These are phyloP conservation scores for Aegilops sharonensis DNA, from an alignment of 176 grass and related monocot genomes.

Conservation along the genomic window DNA sequence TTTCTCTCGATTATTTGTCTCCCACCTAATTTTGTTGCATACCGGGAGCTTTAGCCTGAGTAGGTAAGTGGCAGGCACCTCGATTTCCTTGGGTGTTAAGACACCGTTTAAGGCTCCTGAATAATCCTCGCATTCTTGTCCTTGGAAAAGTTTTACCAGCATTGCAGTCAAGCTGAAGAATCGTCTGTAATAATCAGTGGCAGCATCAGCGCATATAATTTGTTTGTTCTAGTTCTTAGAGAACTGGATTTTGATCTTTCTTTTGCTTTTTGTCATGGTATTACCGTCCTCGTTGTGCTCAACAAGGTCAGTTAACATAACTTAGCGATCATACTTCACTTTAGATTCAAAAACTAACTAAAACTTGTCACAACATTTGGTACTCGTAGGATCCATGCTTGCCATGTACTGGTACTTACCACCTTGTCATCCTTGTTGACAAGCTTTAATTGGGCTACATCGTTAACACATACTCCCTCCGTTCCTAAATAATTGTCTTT, in stretches of 20 bases:
- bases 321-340: too few species aligned
- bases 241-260: background rate
- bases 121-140: conserved; percentile 43
- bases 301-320: too few species aligned
- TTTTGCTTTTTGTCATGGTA: background rate
- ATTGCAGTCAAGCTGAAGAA: background rate
- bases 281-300: background rate
- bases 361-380: too few species aligned
- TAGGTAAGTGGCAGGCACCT: conserved; percentile 37
- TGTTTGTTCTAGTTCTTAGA: conserved; percentile 20
- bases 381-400: too few species aligned
- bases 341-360: too few species aligned
- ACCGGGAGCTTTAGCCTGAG: conserved; percentile 42
- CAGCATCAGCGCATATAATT: conserved; percentile 16
- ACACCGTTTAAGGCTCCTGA: conserved; percentile 31
- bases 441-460: too few species aligned
- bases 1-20: conserved; percentile 22
- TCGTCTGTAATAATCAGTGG: conserved; percentile 42
- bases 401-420: too few species aligned
- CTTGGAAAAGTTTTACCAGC: conserved; percentile 28
- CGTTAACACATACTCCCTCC: too few species aligned
- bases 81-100: conserved; percentile 22
- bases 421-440: too few species aligned
- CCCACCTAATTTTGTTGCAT: conserved; percentile 32
- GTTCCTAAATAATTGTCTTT: too few species aligned